Percentiles rank a stretch among this genome's conserved stretches.
phyloP scores from a whole-genome alignment of 495 filamentous ascomycete species.

The Hyaloscypha variabilis region DNA sequence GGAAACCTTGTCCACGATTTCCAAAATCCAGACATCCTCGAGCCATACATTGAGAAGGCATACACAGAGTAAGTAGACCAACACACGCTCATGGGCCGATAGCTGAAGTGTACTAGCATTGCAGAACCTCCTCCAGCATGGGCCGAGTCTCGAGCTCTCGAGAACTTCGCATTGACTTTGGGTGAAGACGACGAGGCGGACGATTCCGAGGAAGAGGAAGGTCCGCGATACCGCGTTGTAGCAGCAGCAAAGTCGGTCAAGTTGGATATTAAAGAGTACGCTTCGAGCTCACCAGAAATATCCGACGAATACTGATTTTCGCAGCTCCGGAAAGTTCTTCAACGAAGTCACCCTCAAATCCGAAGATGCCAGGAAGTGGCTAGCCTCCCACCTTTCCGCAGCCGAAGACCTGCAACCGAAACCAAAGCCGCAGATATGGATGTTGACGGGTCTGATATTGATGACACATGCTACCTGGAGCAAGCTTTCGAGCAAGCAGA shows the following conservation, averaged over 20 bases:
- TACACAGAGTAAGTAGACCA: slow-evolving; percentile 24
- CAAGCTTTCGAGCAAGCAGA: slow-evolving; percentile 13
- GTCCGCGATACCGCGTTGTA: slow-evolving; percentile 22
- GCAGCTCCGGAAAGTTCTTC: slow-evolving; percentile 25
- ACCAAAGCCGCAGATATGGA: slow-evolving; percentile 17
- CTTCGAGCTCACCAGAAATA: background rate
- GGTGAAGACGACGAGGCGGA: slow-evolving; percentile 17
- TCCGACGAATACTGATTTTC: background rate
- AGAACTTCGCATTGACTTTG: slow-evolving; percentile 28
- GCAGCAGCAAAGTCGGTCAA: slow-evolving; percentile 24
- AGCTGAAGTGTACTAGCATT: slow-evolving; percentile 11
- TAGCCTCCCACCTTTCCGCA: slow-evolving; percentile 26
- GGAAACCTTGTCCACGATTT: slow-evolving; percentile 28
- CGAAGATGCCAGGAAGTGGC: slow-evolving; percentile 24
- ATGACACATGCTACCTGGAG: slow-evolving; percentile 32
- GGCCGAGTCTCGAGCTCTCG: slow-evolving; percentile 12
- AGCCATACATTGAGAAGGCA: slow-evolving; percentile 22
- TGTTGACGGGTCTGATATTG: slow-evolving; percentile 27
- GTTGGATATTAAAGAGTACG: slow-evolving; percentile 29
- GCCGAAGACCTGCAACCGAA: slow-evolving; percentile 7
- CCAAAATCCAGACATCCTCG: slow-evolving; percentile 15
- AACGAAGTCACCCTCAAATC: slow-evolving; percentile 18
- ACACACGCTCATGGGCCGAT: background rate
- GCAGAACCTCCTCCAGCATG: slow-evolving; percentile 22
- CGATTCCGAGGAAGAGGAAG: slow-evolving; percentile 6